Percentiles rank a stretch among this genome's conserved stretches.
Conservation (phyloP, 805 yeast species). For the Starmerella floris region DNA sequence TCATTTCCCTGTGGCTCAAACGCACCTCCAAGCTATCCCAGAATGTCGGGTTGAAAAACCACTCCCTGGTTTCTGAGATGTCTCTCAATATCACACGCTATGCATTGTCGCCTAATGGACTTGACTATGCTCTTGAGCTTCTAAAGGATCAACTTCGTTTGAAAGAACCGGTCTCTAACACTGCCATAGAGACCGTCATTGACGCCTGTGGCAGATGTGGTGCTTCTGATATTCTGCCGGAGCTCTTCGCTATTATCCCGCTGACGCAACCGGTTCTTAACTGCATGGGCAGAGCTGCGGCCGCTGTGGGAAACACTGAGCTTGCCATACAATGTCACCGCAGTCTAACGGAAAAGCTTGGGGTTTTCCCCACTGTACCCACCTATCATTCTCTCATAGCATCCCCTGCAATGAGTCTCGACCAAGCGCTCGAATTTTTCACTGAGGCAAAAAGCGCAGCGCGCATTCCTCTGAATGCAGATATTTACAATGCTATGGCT, state of each 20-base stretch:
- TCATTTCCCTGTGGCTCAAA: conserved; percentile 1
- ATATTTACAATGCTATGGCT: conserved; percentile 11
- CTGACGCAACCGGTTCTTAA: conserved; percentile 4
- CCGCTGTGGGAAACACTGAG: conserved; percentile 1
- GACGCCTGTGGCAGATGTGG: background rate
- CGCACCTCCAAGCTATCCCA: background rate
- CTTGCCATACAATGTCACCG: conserved; percentile 3
- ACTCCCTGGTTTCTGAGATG: background rate
- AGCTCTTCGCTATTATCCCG: conserved; percentile 1
- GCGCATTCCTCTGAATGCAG: background rate
- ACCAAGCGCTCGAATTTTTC: conserved; percentile 3
- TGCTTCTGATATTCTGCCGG: background rate
- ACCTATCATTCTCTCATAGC: conserved; percentile 8
- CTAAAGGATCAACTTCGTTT: conserved; percentile 11
- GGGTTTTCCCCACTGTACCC: conserved; percentile 6
- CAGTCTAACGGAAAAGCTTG: conserved; percentile 1
- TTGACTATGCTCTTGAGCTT: conserved; percentile 14
- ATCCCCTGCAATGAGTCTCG: background rate
- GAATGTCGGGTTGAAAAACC: background rate
- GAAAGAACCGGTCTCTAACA: conserved; percentile 3
- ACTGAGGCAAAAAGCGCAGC: conserved; percentile 12
- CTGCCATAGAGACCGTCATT: conserved; percentile 13
- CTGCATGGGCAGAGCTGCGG: conserved; percentile 3
- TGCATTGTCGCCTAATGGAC: conserved; percentile 15
- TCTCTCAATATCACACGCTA: conserved; percentile 13